Conservation (phyloP, 441 rosid genomes). For the Corymbia citriodora region DNA sequence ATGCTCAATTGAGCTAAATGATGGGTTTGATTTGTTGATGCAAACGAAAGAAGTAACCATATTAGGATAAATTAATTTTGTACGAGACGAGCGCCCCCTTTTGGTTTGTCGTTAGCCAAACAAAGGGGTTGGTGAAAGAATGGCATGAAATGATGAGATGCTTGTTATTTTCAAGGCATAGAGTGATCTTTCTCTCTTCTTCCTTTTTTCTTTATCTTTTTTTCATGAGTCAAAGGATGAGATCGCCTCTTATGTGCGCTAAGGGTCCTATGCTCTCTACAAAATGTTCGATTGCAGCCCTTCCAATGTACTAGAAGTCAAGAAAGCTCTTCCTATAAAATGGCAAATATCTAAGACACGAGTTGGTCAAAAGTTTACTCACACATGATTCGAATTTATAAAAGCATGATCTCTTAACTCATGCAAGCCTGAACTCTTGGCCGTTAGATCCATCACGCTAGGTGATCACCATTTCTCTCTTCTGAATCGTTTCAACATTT, state of each 20-base stretch:
- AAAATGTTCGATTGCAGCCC: background rate
- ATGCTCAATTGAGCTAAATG: background rate
- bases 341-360: background rate
- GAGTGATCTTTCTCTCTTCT: background rate
- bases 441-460: background rate
- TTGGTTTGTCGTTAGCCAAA: background rate
- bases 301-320: background rate
- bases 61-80: background rate
- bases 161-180: background rate
- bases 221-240: background rate
- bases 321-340: background rate
- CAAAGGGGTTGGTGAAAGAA: background rate
- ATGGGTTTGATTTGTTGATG: background rate
- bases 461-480: background rate
- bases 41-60: background rate
- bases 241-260: background rate
- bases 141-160: background rate
- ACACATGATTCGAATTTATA: background rate
- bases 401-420: background rate
- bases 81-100: background rate
- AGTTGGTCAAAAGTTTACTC: background rate
- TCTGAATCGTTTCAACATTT: background rate
- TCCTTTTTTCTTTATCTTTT: fast-evolving
- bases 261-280: no score
- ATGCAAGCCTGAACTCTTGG: background rate